Evolutionary conservation across 208 protist species (phyloP).

Genomic region (Leishmania amazonensis): DNA sequence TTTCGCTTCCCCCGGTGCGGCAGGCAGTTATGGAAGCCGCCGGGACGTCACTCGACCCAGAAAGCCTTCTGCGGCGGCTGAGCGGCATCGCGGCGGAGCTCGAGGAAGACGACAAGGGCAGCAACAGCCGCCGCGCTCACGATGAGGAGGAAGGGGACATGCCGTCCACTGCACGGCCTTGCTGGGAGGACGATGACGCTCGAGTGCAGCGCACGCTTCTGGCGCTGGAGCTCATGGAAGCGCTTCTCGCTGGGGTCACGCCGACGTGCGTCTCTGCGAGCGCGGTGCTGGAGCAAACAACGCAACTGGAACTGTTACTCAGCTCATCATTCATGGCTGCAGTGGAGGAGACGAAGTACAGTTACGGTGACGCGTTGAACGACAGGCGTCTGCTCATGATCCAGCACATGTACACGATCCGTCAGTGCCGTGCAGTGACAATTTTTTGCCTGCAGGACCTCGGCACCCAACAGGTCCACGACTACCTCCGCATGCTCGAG

Average conservation of each 20-base stretch:
- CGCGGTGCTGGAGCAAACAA: slow-evolving; percentile 67
- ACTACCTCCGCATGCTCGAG: slow-evolving; percentile 79
- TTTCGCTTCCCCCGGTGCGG: slow-evolving; percentile 43
- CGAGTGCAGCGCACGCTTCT: slow-evolving; percentile 41
- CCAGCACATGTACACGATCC: slow-evolving; percentile 53
- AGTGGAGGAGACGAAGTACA: slow-evolving; percentile 1
- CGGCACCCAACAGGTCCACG: slow-evolving; percentile 65
- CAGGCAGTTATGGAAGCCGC: slow-evolving; percentile 48
- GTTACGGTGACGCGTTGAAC: neutral
- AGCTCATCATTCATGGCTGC: slow-evolving; percentile 39
- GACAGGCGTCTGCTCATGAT: slow-evolving; percentile 3
- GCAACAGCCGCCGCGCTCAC: neutral
- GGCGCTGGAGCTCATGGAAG: slow-evolving; percentile 65
- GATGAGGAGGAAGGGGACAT: neutral
- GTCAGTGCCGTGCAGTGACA: slow-evolving; percentile 64
- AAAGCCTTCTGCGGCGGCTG: slow-evolving; percentile 51
- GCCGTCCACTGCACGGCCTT: neutral
- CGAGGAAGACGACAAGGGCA: neutral
- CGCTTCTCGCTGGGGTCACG: slow-evolving; percentile 57
- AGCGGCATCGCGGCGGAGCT: slow-evolving; percentile 16
- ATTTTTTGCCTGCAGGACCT: slow-evolving; percentile 72
- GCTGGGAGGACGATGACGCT: neutral
- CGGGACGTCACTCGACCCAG: slow-evolving; percentile 58
- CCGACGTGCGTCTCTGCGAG: slow-evolving; percentile 71
- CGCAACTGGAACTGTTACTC: slow-evolving; percentile 84